A percentile compares a stretch with the other conserved stretches of the same genome.
Evolutionary conservation across 2,329 filamentous ascomycete genomes (phyloP).

Genomic region (Colletotrichum sp.): DNA sequence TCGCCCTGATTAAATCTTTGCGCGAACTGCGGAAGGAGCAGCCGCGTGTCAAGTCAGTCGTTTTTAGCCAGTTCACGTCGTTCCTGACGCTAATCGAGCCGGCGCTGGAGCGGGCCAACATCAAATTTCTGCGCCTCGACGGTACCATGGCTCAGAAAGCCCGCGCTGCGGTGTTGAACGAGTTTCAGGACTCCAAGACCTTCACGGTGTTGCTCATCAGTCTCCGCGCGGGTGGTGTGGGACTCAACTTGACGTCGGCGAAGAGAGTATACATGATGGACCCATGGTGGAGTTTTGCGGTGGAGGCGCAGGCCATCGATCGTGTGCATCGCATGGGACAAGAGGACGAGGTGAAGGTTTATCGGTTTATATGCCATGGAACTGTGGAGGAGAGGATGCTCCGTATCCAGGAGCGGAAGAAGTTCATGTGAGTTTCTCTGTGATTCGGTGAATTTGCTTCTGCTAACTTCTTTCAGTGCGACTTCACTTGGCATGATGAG

Average conservation of each 20-base stretch:
- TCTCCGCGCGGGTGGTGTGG: conserved; percentile 89
- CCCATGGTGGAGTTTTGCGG: conserved; percentile 98
- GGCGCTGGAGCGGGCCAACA: conserved; percentile 72
- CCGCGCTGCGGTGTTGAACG: conserved; percentile 75
- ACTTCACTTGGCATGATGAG: conserved; percentile 93
- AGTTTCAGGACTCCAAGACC: conserved; percentile 68
- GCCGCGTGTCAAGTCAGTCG: conserved; percentile 81
- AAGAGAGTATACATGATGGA: conserved; percentile 98
- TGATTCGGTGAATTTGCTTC: background rate
- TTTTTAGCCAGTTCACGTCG: conserved; percentile 97
- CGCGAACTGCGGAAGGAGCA: conserved; percentile 69
- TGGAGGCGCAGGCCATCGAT: conserved; percentile 97
- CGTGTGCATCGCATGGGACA: conserved; percentile 98
- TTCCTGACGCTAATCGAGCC: conserved; percentile 92
- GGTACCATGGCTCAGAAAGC: conserved; percentile 88
- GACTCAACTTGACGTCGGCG: conserved; percentile 88
- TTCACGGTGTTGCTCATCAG: conserved; percentile 83
- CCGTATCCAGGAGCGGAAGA: conserved; percentile 91
- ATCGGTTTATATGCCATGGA: conserved; percentile 84
- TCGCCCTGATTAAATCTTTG: conserved; percentile 77
- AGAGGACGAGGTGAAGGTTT: conserved; percentile 82
- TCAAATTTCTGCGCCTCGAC: conserved; percentile 86
- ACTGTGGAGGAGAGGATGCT: conserved; percentile 98
- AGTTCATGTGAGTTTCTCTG: conserved; percentile 76
- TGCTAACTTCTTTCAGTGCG: conserved; percentile 61